Evolutionary conservation across 345 rosid genomes (phyloP).

Genomic region (Linum lewisii): DNA sequence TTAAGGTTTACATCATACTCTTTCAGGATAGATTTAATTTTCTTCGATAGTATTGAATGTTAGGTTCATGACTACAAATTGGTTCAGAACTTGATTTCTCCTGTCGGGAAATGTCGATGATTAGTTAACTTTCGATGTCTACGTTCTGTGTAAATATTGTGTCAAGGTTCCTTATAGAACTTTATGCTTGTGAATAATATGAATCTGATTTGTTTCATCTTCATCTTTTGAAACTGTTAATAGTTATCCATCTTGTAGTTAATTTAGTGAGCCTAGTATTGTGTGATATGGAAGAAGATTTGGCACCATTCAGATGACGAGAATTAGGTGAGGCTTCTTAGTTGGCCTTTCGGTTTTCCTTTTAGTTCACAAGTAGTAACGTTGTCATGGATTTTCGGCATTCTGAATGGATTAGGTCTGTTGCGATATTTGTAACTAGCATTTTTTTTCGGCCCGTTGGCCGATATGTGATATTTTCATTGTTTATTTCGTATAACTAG

Average conservation of each 20-base stretch:
- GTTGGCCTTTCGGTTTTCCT: slow-evolving; percentile 4
- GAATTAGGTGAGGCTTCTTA: slow-evolving; percentile 61
- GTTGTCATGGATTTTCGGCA: slow-evolving; percentile 14
- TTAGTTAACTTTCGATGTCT: no score
- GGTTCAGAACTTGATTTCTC: no score
- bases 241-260: slow-evolving; percentile 35
- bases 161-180: slow-evolving; percentile 43
- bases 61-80: no score
- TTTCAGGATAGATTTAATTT: no score
- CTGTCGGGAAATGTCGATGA: no score
- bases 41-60: no score
- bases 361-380: slow-evolving; percentile 9
- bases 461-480: no score
- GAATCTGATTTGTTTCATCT: not conserved
- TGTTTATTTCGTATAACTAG: no score
- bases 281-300: slow-evolving; percentile 89
- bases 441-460: no score
- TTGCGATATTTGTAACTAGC: slow-evolving; percentile 95
- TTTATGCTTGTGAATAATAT: slow-evolving; percentile 5
- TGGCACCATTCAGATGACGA: slow-evolving; percentile 91
- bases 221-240: slow-evolving; percentile 5
- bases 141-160: slow-evolving; percentile 69
- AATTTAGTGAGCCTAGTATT: slow-evolving; percentile 65
- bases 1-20: no score
- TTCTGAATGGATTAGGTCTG: slow-evolving; percentile 50